Percentiles rank a stretch among this genome's conserved stretches.
phyloP scores from a whole-genome alignment of 306 rosid genomes.

The Malus domestica region ASM211411v1 NC_041799.1:22477501-22478000 shows the following conservation, averaged over 20 bases:
- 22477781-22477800: constrained; percentile 34
- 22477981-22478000: no score
- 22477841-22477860: not conserved
- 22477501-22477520: not conserved
- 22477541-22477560: not conserved
- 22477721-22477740: constrained; percentile 21
- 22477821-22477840: constrained; percentile 5
- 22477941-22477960: no score
- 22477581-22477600: not conserved
- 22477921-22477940: no score
- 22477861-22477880: not conserved
- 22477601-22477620: not conserved
- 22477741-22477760: constrained; percentile 11
- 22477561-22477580: not conserved
- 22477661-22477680: constrained; percentile 20
- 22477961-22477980: no score
- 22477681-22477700: constrained; percentile 31
- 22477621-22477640: not conserved
- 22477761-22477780: constrained; percentile 43
- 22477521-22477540: not conserved
- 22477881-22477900: not conserved
- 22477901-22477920: not conserved
- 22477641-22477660: constrained; percentile 16
- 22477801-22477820: constrained; percentile 33
- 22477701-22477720: constrained; percentile 40